Evolutionary conservation across 108 stramenopile genomes (phyloP).

Genomic region (Stephanodiscus minutulus): DNA sequence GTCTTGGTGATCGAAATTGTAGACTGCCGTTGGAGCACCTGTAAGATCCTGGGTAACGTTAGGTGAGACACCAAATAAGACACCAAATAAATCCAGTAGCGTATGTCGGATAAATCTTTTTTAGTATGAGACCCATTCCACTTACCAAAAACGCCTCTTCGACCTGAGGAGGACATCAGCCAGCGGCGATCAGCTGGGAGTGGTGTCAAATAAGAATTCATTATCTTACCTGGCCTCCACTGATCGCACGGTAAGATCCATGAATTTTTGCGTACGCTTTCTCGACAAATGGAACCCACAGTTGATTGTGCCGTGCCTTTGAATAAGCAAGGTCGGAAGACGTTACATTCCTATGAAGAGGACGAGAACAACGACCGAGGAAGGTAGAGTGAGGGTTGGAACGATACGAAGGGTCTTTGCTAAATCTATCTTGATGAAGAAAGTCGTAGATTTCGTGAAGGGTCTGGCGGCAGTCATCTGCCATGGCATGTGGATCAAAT

Average conservation of each 20-base stretch:
- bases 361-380: not conserved
- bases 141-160: slow-evolving; percentile 71
- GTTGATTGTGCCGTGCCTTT: slow-evolving; percentile 68
- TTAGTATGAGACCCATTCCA: not conserved
- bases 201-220: too few species aligned
- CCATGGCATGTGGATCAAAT: slow-evolving; percentile 47
- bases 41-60: slow-evolving; percentile 69
- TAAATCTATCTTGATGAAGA: slow-evolving; percentile 44
- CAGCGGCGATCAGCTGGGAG: too few species aligned
- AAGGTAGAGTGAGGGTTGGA: slow-evolving; percentile 4
- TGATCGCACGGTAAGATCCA: slow-evolving; percentile 77
- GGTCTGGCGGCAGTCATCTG: slow-evolving; percentile 48
- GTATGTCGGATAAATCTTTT: not conserved
- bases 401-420: slow-evolving; percentile 42
- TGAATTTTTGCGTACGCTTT: slow-evolving; percentile 96
- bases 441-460: slow-evolving; percentile 51
- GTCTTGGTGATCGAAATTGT: slow-evolving; percentile 58
- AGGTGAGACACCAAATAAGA: too few species aligned
- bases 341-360: slow-evolving; percentile 25
- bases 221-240: slow-evolving; percentile 87
- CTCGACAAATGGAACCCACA: slow-evolving; percentile 96
- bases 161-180: too few species aligned
- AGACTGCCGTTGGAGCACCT: slow-evolving; percentile 70
- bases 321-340: slow-evolving; percentile 71
- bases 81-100: not conserved